Evolutionary conservation across 2,329 filamentous ascomycete genomes (phyloP).

Genomic region (Pseudocercospora musae): DNA sequence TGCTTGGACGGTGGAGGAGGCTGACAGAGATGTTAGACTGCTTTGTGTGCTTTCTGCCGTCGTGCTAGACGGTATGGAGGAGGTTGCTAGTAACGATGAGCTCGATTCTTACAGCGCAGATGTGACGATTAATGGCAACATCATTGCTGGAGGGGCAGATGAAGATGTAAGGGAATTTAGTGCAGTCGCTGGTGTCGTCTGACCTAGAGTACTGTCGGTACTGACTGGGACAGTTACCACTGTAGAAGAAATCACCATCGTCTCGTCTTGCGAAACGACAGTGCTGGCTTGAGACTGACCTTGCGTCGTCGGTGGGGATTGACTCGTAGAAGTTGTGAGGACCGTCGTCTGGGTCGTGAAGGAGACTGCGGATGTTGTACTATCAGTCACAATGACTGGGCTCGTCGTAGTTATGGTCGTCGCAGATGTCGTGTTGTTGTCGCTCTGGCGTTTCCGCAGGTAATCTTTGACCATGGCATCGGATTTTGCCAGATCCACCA

Average conservation of each 20-base stretch:
- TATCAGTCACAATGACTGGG: conserved; percentile 26
- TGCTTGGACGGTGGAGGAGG: conserved; percentile 20
- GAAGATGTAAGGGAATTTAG: conserved; percentile 2
- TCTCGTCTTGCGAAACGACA: conserved; percentile 10
- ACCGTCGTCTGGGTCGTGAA: conserved; percentile 14
- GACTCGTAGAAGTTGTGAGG: conserved; percentile 6
- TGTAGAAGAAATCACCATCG: conserved; percentile 12
- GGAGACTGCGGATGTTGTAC: conserved; percentile 26
- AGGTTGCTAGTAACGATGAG: conserved; percentile 22
- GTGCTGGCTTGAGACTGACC: conserved; percentile 18
- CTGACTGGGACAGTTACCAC: conserved; percentile 16
- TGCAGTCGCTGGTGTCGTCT: conserved; percentile 13
- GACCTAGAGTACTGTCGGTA: conserved; percentile 16
- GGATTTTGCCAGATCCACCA: conserved; percentile 61
- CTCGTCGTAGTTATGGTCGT: conserved; percentile 22
- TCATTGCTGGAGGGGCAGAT: conserved; percentile 2
- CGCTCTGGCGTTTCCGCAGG: conserved; percentile 42
- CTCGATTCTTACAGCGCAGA: conserved; percentile 18
- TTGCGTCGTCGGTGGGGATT: conserved; percentile 12
- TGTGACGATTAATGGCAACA: background rate
- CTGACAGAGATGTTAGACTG: conserved; percentile 21
- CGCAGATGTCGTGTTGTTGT: conserved; percentile 21
- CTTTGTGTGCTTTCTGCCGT: conserved; percentile 26
- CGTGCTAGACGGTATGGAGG: conserved; percentile 27
- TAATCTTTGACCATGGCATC: conserved; percentile 37